Evolutionary conservation across 2,329 filamentous ascomycete genomes (phyloP), one percentile per base, ranked within the genome.

Genomic region (Colletotrichum orbiculare): DNA sequence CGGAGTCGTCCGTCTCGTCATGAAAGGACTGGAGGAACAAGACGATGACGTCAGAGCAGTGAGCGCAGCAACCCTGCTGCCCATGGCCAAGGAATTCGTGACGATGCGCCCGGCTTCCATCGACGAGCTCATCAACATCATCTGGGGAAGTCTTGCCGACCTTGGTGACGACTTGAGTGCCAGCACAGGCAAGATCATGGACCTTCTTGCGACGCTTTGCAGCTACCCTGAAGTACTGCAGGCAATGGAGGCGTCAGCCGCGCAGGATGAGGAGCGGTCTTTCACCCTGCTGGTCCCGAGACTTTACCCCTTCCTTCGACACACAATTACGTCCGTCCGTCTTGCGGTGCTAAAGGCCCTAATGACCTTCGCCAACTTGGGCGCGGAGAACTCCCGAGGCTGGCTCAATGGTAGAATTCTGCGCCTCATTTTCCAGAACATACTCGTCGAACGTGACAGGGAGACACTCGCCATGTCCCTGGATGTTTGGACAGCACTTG

Each of bases 131-230:
- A 97, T 97, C 76, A 91, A 92, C 73, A 97, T 98, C 64, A 94
- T 99, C 35, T 99, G 96, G 96, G 92, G 97, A 73, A 98, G 96
- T 80, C 83, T 99, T 33, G 97, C 95, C 4, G 96, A 97, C 74
- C 83, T 99, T n/a, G 94, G 95, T 69, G 96, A 99, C 74, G 96
- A 99, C 74, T 84, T 99, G 15, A 98, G 94, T 76, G 96, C 96
- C 4, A 98, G 96, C 76, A 99, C 96, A 9, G 96, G 96, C 52
- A 96, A 94, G 61, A 97, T 99, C 59, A 99, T 99, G 96, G 96
- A 99, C 76, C 86, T 99, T 45, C 85, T 99, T 15, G 96, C 96
- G 12, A 98, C 96, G 66, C 87, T 99, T 2, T 99, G 96, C 80
- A 91, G 94, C 68, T 99, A 97, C 81, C 92, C 92, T 0, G 88